phyloP scores from a whole-genome alignment of 768 basidiomycete genomes.

The Rhodotorula diobovata region DNA sequence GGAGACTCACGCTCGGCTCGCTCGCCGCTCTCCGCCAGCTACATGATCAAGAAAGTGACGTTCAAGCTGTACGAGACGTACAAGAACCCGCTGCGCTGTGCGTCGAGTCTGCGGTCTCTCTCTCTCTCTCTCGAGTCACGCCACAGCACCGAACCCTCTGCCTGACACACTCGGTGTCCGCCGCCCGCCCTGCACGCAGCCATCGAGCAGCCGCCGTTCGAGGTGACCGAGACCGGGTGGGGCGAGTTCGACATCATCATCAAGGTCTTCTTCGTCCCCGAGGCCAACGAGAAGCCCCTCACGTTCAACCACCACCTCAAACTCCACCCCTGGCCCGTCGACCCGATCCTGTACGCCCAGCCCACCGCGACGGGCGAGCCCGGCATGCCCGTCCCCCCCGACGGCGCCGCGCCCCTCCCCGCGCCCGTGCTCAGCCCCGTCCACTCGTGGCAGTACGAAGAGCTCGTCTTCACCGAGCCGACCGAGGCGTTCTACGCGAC shows the following conservation, averaged over 20 bases:
- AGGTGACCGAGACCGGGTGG: constrained; percentile 97
- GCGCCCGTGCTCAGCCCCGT: constrained; percentile 50
- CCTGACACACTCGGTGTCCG: neutral
- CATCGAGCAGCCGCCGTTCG: constrained; percentile 87
- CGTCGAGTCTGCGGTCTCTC: neutral
- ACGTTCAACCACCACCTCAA: constrained; percentile 88
- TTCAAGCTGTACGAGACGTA: constrained; percentile 99
- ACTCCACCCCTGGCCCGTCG: constrained; percentile 71
- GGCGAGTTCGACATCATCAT: constrained; percentile 98
- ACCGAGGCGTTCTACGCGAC: constrained; percentile 77
- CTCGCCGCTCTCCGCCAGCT: constrained; percentile 48
- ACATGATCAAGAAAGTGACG: constrained; percentile 91
- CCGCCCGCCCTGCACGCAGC: constrained; percentile 52
- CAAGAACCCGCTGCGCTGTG: constrained; percentile 80
- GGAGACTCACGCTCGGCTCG: neutral
- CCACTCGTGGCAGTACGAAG: constrained; percentile 98
- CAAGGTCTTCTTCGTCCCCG: constrained; percentile 77
- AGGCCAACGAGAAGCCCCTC: constrained; percentile 86
- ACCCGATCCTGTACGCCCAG: constrained; percentile 34
- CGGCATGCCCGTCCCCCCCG: neutral
- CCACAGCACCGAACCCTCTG: too few relatives aligned
- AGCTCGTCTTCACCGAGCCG: constrained; percentile 92
- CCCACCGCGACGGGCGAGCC: constrained; percentile 15
- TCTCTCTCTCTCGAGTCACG: too few relatives aligned
- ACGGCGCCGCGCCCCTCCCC: neutral